Base-by-base conservation (phyloP, 75 land plant genomes). In the Pinus tabuliformis region DNA sequence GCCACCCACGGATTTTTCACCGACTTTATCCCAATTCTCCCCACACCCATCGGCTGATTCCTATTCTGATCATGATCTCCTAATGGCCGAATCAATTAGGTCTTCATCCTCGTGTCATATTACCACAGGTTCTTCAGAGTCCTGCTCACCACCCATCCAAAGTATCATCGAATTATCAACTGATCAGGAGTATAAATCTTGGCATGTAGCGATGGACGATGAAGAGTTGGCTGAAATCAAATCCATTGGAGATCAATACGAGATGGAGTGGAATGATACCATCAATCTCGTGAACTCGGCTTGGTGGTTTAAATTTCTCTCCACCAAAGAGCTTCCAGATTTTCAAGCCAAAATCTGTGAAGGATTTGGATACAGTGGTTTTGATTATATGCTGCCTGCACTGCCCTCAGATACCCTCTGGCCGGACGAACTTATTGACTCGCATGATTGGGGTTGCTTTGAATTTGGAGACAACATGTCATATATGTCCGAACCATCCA, bases 281-380 rank as follows among this genome's bases (percentile, higher is more conserved):
- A 7, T 87, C 72, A 87, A 78, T 62, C 58, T 83, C 24, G 82
- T 75, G 16, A 83, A 80, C 21, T 85, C 89, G 2, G 87, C 87
- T 4, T 87, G 87, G 83, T 90, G 92, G 92, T 86, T 73, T 75
- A 84, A 82, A 81, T 83, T 83, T 73, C 60, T 83, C 60, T 82
- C 87, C 58, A 62, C 73, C 58, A 71, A 77, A 75, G 89, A 84
- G 11, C 6, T 68, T 68, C 72, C 49, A 68, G 72, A 68, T 12
- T 68, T 20, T 68, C 52, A 68, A n/a, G 17, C 42, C 13, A 42
- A 68, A 39, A 12, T 52, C 72, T 9, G 5, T 37, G 49, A 39
- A 39, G 54, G 54, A 49, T 49, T 49, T 49, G 54, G 11, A 49
- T 22, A 37, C 1, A 45, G 42, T 20, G n/a, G 54, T n/a, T 68